These are phyloP conservation scores for Chaetomiaceae sp. DNA, from an alignment of 2,329 filamentous ascomycete species.

Conservation along the genomic window DNA sequence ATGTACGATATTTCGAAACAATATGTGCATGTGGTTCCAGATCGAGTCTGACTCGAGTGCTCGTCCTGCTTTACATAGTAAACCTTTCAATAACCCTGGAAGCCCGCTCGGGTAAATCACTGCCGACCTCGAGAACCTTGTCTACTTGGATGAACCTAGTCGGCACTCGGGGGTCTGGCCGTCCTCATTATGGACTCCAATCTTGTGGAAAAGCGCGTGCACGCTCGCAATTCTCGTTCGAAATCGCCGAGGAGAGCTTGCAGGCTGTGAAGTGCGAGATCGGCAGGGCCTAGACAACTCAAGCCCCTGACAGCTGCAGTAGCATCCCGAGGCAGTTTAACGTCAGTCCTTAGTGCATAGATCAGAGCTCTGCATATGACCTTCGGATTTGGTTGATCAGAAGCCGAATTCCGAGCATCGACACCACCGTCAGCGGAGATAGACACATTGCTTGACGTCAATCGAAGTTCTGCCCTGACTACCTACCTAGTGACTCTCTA, in stretches of 20 bases:
- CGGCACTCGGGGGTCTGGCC: background rate
- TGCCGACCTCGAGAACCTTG: background rate
- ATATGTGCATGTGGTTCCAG: no score
- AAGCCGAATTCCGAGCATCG: background rate
- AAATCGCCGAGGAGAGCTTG: background rate
- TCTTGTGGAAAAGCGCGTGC: background rate
- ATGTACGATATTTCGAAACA: no score
- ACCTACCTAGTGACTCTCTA: no score
- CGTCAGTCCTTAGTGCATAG: background rate
- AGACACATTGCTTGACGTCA: background rate
- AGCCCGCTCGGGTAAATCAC: background rate
- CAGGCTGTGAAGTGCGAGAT: conserved; percentile 9
- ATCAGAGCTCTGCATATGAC: background rate
- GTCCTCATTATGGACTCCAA: background rate
- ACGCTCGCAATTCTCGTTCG: background rate
- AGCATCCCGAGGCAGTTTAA: background rate
- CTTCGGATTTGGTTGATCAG: background rate
- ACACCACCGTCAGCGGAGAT: background rate
- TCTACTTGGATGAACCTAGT: background rate
- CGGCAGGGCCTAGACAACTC: conserved; percentile 12
- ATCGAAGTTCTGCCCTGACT: background rate
- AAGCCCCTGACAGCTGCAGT: background rate
- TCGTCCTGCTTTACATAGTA: no score
- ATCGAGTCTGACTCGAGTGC: no score
- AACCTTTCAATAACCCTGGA: no score